These are phyloP conservation scores for Globisporangium uncinulatum DNA, from an alignment of 352 stramenopile species.

Conservation along the genomic window DNA sequence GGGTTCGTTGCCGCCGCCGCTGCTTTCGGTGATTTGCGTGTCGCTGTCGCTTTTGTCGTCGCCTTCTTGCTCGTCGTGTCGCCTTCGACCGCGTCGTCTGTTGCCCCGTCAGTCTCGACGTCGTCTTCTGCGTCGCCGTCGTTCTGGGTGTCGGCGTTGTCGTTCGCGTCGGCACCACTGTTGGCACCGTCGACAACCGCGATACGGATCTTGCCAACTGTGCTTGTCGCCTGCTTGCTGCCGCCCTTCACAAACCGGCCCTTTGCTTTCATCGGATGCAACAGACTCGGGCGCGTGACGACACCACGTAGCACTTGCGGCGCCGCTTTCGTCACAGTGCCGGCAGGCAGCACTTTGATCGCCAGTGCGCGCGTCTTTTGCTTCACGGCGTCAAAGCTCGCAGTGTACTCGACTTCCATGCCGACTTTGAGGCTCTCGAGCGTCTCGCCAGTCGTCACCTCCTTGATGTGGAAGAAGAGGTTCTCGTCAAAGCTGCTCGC, in stretches of 20 bases:
- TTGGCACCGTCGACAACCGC: conserved; percentile 7
- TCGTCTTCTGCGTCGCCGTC: conserved; percentile 18
- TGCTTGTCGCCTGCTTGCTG: conserved; percentile 35
- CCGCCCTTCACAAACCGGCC: conserved; percentile 29
- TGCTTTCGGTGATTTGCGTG: too few relatives aligned
- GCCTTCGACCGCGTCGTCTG: conserved; percentile 11
- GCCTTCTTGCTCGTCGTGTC: background rate
- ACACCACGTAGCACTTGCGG: conserved; percentile 33
- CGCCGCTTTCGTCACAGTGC: conserved; percentile 52
- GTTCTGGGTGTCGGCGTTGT: conserved; percentile 7
- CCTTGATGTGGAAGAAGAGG: conserved; percentile 80
- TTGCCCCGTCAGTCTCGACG: conserved; percentile 15
- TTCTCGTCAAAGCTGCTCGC: conserved; percentile 37
- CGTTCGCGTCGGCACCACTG: conserved; percentile 7
- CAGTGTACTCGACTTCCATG: conserved; percentile 60
- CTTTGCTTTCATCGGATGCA: conserved; percentile 38
- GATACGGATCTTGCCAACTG: conserved; percentile 46
- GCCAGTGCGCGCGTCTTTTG: conserved; percentile 53
- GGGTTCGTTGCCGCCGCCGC: conserved; percentile 1
- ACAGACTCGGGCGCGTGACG: conserved; percentile 55
- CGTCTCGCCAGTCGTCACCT: conserved; percentile 46
- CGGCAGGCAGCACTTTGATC: conserved; percentile 44
- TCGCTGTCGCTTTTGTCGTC: too few relatives aligned
- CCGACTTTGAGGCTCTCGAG: conserved; percentile 57
- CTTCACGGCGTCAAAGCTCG: conserved; percentile 66